Conservation (phyloP, 1,284 basidiomycete genomes). For the Ustilago hordei region DNA sequence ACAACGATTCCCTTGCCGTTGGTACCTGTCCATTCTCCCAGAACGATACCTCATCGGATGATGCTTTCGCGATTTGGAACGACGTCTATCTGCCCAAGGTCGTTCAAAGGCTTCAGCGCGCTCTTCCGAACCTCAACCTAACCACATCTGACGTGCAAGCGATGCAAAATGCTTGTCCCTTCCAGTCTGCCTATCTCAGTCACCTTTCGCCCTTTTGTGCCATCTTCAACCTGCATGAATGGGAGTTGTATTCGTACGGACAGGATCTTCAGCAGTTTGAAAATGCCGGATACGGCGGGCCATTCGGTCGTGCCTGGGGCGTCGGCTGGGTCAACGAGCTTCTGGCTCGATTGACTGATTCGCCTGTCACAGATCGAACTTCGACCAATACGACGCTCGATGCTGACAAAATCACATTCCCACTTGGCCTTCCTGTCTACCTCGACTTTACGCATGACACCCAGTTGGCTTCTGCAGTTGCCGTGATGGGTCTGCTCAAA, state of each 20-base stretch:
- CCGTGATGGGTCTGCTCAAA: conserved; percentile 22
- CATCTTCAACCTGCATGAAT: conserved; percentile 19
- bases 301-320: conserved; percentile 23
- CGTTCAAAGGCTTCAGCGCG: conserved; percentile 17
- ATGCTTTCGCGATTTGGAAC: conserved; percentile 29
- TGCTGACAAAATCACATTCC: conserved; percentile 14
- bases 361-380: conserved; percentile 20
- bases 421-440: conserved; percentile 14
- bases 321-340: conserved; percentile 39
- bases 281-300: conserved; percentile 24
- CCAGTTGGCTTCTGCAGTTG: conserved; percentile 20
- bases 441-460: conserved; percentile 33
- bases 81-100: conserved; percentile 20
- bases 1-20: conserved; percentile 19
- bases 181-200: conserved; percentile 26
- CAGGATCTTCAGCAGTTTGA: conserved; percentile 32
- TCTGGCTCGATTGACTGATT: conserved; percentile 26
- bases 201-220: conserved; percentile 31
- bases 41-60: conserved; percentile 27
- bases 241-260: conserved; percentile 31
- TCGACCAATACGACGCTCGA: conserved; percentile 29
- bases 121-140: conserved; percentile 23
- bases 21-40: conserved; percentile 23
- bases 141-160: conserved; percentile 25
- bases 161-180: conserved; percentile 32